Base-by-base conservation (phyloP, 495 filamentous ascomycete genomes). In the Penicillium psychrofluorescens region DNA sequence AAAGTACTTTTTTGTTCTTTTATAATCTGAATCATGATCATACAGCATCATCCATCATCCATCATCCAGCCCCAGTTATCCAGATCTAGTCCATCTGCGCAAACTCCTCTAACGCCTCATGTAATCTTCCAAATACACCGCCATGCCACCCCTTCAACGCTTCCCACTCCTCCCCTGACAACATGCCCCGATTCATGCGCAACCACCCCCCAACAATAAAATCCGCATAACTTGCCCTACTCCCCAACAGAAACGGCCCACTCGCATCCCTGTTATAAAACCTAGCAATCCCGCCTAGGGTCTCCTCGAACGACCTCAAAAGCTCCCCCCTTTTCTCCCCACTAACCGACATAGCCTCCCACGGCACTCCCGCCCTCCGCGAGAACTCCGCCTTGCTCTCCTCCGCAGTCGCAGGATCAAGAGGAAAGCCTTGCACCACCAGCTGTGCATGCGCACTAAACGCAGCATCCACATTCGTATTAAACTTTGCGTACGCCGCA, bases 171-270 rank as follows among this genome's bases (percentile, higher is more conserved):
- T 15, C 29, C 11, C 10, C 34, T 0, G 64, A 64, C 37, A 80
- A 41, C 22, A 58, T 58, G 7, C 11, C 48, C 2, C 44, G 36
- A 41, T 64, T 30, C 62, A 80, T 68, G 31, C 66, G 54, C 67
- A 83, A 40, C 80, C 80, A 84, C 12, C 58, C 79, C 2, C 80
- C 80, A 0, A 84, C 66, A 38, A 83, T 77, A 0, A 81, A 41
- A 56, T 85, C 80, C n/a, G 79, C 80, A 73, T 83, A 80, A 41
- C 45, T 67, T 1, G 70, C 51, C 55, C 48, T 48, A 2, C 52
- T 37, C 1, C 78, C 78, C 1, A 71, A 41, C 2, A 83, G 11
- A 37, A 73, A 83, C 1, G 77, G 77, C 13, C 78, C 79, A 8
- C 40, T 38, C 13, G 62, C 42, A 40, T 63, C 49, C 50, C 50